Conservation (phyloP, 1,284 basidiomycete species). For the Ustilago crameri region DNA sequence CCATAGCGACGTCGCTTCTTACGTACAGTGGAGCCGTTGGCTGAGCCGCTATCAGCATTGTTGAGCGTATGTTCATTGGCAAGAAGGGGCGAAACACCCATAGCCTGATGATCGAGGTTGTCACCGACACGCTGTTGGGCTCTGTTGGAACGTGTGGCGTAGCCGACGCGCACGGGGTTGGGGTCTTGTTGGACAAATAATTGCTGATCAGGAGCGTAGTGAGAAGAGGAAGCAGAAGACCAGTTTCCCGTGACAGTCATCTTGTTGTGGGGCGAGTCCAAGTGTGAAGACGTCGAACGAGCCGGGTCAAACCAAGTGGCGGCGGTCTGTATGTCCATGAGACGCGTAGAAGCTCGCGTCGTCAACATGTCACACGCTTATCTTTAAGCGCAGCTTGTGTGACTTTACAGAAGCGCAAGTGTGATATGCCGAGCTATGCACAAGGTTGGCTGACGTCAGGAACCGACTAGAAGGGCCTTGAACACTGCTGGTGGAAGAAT, state of each 20-base stretch:
- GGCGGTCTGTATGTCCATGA: constrained; percentile 9
- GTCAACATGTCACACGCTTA: constrained; percentile 16
- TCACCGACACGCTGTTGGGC: constrained; percentile 6
- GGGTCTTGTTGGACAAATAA: constrained; percentile 9
- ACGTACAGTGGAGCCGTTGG: constrained; percentile 6
- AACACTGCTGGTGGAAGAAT: too few species aligned
- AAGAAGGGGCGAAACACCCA: constrained; percentile 1
- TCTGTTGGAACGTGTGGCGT: constrained; percentile 19
- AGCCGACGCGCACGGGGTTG: constrained; percentile 10
- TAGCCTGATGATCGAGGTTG: constrained; percentile 1
- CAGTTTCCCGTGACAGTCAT: constrained; percentile 3
- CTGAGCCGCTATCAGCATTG: neutral
- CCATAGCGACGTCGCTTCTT: constrained; percentile 45
- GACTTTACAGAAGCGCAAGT: neutral
- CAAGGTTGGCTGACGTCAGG: neutral
- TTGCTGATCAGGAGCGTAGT: neutral
- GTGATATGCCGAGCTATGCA: neutral
- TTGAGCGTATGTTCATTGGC: neutral
- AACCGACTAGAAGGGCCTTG: too few species aligned
- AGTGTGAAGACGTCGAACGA: constrained; percentile 10
- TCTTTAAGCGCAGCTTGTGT: neutral
- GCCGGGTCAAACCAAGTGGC: constrained; percentile 20
- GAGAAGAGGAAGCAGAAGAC: constrained; percentile 6
- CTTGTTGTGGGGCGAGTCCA: constrained; percentile 10
- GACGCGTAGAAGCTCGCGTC: constrained; percentile 24